Conservation (phyloP, 2,329 filamentous ascomycete species). For the Hymenoscyphus salicellus region DNA sequence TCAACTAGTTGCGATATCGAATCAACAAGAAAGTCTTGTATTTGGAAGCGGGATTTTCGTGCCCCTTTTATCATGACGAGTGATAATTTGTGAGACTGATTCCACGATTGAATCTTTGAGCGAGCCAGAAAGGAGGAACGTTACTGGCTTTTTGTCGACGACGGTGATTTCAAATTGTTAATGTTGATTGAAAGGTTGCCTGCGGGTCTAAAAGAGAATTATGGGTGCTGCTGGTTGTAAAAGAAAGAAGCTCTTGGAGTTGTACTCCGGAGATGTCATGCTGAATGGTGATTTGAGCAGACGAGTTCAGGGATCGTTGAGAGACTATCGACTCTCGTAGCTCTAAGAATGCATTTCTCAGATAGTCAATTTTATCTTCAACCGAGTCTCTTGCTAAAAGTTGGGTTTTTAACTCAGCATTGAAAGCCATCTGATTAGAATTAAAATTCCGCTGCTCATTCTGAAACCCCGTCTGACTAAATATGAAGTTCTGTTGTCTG, state of each 20-base stretch:
- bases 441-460: not conserved
- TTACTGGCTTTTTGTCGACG: not conserved
- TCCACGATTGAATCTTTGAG: not conserved
- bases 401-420: not conserved
- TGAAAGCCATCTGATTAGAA: not conserved
- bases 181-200: not conserved
- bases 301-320: not conserved
- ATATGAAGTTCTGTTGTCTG: not conserved
- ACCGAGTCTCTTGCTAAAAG: not conserved
- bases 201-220: not conserved
- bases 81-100: not conserved
- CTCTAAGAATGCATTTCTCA: not conserved
- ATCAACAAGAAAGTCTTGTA: not conserved
- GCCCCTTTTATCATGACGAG: not conserved
- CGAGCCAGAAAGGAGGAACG: not conserved
- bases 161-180: not conserved
- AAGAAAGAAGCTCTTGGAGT: not conserved
- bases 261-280: not conserved
- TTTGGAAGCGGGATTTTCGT: not conserved
- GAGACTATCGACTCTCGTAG: not conserved
- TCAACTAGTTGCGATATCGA: not conserved
- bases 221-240: not conserved
- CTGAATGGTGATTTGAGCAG: not conserved
- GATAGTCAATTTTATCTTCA: not conserved
- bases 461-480: not conserved